Evolutionary conservation across 306 rosid species (phyloP).

Genomic region (Amphicarpaea edgeworthii): DNA sequence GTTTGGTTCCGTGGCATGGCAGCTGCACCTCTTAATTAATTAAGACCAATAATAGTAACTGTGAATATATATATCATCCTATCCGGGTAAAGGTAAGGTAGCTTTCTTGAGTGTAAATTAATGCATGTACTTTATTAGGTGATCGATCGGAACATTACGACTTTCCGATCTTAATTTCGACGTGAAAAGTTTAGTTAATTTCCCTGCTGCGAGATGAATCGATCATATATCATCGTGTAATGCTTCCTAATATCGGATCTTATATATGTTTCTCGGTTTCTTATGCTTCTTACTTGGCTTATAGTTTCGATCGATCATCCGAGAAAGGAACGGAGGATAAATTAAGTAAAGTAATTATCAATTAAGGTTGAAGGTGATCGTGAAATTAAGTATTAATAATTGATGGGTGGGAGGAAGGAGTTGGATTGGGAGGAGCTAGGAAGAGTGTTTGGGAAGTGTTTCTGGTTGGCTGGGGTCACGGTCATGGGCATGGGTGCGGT

Average conservation of each 20-base stretch:
- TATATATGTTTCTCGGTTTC: too few relatives aligned
- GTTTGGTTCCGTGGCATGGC: background rate
- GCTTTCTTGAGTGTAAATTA: background rate
- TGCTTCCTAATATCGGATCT: background rate
- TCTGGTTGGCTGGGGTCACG: constrained; percentile 6
- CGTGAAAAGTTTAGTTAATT: background rate
- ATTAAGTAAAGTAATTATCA: background rate
- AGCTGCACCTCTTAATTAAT: background rate
- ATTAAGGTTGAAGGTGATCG: background rate
- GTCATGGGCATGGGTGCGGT: constrained; percentile 4
- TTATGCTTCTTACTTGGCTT: too few relatives aligned
- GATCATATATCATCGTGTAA: background rate
- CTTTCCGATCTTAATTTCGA: background rate
- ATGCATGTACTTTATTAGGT: background rate
- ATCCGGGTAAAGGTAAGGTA: too few relatives aligned
- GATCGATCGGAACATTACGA: background rate
- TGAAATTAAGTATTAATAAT: too few relatives aligned
- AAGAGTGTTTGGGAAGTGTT: background rate
- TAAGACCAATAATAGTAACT: background rate
- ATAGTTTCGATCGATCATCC: background rate
- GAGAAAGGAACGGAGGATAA: background rate
- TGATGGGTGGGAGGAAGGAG: constrained; percentile 37
- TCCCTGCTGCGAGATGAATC: too few relatives aligned
- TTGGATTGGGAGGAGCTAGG: background rate
- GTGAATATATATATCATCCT: background rate